Percentiles rank a stretch among this genome's conserved stretches.
These are phyloP conservation scores for Cercospora sp. DNA, from an alignment of 2,329 filamentous ascomycete genomes.

Conservation along the genomic window DNA sequence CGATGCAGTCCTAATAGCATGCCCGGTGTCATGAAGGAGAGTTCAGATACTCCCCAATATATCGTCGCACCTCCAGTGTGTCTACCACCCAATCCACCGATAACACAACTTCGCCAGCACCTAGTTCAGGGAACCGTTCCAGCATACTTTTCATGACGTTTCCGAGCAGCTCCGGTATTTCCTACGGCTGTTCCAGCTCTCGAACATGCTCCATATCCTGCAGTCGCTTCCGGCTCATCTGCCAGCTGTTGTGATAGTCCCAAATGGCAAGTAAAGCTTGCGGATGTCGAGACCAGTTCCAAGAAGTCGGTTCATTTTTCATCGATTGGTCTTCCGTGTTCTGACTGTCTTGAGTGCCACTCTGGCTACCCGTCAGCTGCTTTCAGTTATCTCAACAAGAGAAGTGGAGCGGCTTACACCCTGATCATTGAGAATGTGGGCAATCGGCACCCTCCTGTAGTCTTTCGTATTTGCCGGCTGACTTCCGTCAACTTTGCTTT, in stretches of 20 bases:
- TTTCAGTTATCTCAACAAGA: not conserved
- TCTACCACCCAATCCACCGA: not conserved
- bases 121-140: not conserved
- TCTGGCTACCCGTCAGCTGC: not conserved
- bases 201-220: not conserved
- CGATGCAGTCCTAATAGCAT: no score
- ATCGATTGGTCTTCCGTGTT: not conserved
- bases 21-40: not conserved
- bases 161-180: not conserved
- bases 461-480: not conserved
- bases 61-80: not conserved
- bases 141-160: not conserved
- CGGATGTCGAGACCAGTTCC: not conserved
- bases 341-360: not conserved
- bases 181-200: not conserved
- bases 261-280: not conserved
- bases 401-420: not conserved
- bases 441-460: not conserved
- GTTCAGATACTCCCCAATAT: not conserved
- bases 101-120: not conserved
- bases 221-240: not conserved
- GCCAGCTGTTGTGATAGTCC: not conserved
- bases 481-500: not conserved
- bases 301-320: not conserved
- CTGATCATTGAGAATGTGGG: not conserved